A percentile compares a stretch with the other conserved stretches of the same genome.
Conservation (phyloP, 108 stramenopile species). For the Cyclotella kingstonii region DNA sequence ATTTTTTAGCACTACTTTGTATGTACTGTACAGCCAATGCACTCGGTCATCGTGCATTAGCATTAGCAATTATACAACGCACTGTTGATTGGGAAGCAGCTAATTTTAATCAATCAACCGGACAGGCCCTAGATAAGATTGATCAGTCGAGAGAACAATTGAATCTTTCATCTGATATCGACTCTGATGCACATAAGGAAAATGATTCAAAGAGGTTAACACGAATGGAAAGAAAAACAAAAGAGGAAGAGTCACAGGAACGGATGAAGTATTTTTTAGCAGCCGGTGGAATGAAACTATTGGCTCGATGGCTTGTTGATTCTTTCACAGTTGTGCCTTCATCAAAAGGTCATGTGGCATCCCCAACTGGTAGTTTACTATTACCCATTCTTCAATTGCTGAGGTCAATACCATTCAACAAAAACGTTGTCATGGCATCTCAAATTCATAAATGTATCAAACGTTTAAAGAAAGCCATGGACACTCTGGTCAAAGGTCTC, state of each 20-base stretch:
- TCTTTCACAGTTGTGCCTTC: constrained; percentile 18
- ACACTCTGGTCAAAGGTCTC: constrained; percentile 9
- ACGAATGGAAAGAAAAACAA: not conserved
- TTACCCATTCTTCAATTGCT: constrained; percentile 33
- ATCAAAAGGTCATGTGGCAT: constrained; percentile 4
- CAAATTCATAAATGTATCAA: constrained; percentile 34
- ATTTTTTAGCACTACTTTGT: constrained; percentile 23
- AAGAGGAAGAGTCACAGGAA: not conserved
- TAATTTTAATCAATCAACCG: not conserved
- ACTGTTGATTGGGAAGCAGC: constrained; percentile 33
- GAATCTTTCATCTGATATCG: not conserved
- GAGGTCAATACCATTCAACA: constrained; percentile 37
- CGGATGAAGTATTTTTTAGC: constrained; percentile 11
- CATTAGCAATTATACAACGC: constrained; percentile 31
- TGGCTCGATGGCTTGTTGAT: constrained; percentile 41
- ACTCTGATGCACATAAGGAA: not conserved
- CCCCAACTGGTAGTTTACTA: constrained; percentile 31
- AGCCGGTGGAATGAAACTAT: constrained; percentile 36
- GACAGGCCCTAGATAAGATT: not conserved
- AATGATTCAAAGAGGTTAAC: not conserved
- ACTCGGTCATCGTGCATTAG: constrained; percentile 24
- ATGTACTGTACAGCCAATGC: constrained; percentile 27
- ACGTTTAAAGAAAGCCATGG: constrained; percentile 31
- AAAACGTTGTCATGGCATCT: constrained; percentile 35
- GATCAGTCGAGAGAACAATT: not conserved